phyloP scores from a whole-genome alignment of 2,329 filamentous ascomycete species.

The Colletotrichum sp. region DNA sequence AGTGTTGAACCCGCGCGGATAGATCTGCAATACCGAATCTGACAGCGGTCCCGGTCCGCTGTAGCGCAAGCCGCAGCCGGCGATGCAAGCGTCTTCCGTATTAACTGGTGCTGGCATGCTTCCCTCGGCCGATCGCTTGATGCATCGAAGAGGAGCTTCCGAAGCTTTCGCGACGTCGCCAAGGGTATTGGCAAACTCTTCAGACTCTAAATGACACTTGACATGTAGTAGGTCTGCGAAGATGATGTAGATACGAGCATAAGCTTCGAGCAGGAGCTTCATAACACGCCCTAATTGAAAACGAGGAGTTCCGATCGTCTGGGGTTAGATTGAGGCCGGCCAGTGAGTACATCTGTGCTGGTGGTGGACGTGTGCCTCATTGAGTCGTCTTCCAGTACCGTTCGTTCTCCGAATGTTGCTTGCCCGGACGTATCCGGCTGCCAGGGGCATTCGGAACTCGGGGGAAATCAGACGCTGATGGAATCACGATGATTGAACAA shows the following conservation, averaged over 20 bases:
- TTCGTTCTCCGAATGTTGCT: background rate
- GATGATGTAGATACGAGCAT: background rate
- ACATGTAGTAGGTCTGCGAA: background rate
- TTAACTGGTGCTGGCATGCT: background rate
- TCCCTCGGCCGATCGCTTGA: background rate
- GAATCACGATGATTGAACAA: background rate
- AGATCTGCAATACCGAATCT: slow-evolving; percentile 9
- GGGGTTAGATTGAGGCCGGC: background rate
- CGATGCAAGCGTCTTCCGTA: background rate
- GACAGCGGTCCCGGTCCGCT: background rate
- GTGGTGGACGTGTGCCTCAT: background rate
- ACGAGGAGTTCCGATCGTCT: background rate
- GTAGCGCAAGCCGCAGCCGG: background rate
- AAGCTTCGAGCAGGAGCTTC: background rate
- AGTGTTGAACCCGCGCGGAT: background rate
- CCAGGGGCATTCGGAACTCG: background rate
- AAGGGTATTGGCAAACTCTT: background rate
- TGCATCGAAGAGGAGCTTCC: background rate
- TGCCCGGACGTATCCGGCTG: background rate
- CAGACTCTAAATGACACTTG: background rate
- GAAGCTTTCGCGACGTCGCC: background rate
- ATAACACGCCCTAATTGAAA: background rate
- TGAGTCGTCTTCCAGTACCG: background rate
- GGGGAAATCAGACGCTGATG: background rate
- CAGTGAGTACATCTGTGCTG: background rate